Evolutionary conservation across 306 rosid genomes (phyloP).

Genomic region (Macrotyloma uniflorum): DNA sequence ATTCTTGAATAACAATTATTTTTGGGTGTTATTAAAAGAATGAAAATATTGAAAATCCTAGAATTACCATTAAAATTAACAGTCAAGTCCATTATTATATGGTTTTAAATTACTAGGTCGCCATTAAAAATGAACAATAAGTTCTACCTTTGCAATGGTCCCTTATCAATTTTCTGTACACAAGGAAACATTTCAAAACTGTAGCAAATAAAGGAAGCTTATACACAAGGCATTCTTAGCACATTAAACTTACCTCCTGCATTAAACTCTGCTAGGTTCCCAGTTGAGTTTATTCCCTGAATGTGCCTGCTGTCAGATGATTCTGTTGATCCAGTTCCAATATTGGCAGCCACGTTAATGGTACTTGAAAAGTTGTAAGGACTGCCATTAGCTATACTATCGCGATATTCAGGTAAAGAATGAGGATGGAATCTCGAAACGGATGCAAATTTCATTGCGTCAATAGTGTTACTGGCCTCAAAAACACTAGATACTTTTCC

Average conservation of each 20-base stretch:
- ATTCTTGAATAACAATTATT: not conserved
- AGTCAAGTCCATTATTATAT: constrained; percentile 26
- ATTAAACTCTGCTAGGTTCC: constrained; percentile 60
- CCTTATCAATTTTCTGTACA: not conserved
- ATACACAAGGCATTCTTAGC: not conserved
- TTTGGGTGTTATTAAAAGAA: constrained; percentile 9
- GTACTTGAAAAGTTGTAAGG: constrained; percentile 50
- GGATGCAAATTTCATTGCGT: constrained; percentile 54
- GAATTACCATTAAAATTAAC: constrained; percentile 19
- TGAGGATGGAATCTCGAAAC: constrained; percentile 63
- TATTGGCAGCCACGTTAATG: constrained; percentile 50
- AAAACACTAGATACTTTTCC: constrained; percentile 45
- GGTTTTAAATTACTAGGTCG: constrained; percentile 10
- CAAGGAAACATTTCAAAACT: constrained; percentile 20
- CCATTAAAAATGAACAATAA: constrained; percentile 25
- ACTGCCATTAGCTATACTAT: constrained; percentile 59
- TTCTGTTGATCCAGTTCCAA: constrained; percentile 57
- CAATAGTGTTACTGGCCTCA: constrained; percentile 51
- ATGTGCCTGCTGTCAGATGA: constrained; percentile 57
- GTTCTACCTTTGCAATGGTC: constrained; percentile 11
- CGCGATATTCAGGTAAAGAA: constrained; percentile 74
- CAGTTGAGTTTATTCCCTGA: constrained; percentile 53
- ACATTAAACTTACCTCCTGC: constrained; percentile 61
- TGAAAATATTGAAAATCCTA: constrained; percentile 13
- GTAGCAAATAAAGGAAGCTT: constrained; percentile 27